phyloP scores from a whole-genome alignment of 192 early-diverging fungal species.

The Oehlia diaphana region DNA sequence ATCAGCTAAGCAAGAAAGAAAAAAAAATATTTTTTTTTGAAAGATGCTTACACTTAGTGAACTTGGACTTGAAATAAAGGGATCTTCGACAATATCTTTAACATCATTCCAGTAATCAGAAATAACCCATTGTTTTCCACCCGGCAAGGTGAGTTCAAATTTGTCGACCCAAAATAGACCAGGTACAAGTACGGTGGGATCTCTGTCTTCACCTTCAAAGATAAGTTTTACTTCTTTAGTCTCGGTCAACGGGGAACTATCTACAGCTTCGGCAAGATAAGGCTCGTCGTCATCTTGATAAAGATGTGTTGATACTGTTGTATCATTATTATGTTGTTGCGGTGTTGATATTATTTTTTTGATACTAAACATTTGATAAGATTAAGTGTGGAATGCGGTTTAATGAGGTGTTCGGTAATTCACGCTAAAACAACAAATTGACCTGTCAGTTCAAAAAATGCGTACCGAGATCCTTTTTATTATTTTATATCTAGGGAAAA shows the following conservation, averaged over 20 bases:
- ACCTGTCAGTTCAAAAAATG: too few species aligned
- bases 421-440: too few species aligned
- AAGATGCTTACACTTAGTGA: slow-evolving; percentile 21
- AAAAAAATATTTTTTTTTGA: not conserved
- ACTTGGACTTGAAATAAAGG: slow-evolving; percentile 13
- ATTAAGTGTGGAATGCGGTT: too few species aligned
- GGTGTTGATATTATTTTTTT: not conserved
- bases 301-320: not conserved
- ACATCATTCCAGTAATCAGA: slow-evolving; percentile 24
- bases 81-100: slow-evolving; percentile 18
- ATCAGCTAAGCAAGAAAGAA: not conserved
- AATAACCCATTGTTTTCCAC: not conserved
- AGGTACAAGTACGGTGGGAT: slow-evolving; percentile 16
- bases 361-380: not conserved
- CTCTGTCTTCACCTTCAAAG: slow-evolving; percentile 24
- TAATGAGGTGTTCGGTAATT: too few species aligned
- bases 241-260: not conserved
- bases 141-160: not conserved
- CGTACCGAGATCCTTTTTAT: too few species aligned
- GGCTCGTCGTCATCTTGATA: slow-evolving; percentile 8
- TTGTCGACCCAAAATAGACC: slow-evolving; percentile 13
- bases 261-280: slow-evolving; percentile 2
- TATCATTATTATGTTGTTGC: not conserved
- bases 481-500: too few species aligned
- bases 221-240: not conserved